These are phyloP conservation scores for Centrapalus pauciflorus DNA, from an alignment of 129 eudicot genomes.

Conservation along the genomic window DNA sequence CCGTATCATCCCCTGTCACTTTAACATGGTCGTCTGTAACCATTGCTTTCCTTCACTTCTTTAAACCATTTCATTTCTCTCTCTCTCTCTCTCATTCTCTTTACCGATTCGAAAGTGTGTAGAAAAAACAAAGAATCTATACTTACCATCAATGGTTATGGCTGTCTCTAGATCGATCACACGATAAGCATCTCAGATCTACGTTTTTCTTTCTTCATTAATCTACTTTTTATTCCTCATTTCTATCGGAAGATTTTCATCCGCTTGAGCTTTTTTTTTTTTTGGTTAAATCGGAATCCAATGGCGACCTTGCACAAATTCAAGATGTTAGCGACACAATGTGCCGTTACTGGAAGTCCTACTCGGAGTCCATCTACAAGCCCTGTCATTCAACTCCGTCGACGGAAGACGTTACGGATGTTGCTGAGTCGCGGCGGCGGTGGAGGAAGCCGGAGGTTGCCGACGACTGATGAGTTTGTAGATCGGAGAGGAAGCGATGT, in stretches of 20 bases:
- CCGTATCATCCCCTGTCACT: slow-evolving; percentile 22
- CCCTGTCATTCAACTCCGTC: slow-evolving; percentile 88
- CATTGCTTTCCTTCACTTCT: slow-evolving; percentile 22
- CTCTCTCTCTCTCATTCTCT: slow-evolving; percentile 7
- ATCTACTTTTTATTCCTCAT: not conserved
- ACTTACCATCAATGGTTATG: slow-evolving; percentile 19
- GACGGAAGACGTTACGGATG: slow-evolving; percentile 83
- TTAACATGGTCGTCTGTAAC: not conserved
- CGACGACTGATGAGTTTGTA: slow-evolving; percentile 22
- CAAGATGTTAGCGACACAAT: slow-evolving; percentile 83
- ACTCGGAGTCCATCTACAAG: slow-evolving; percentile 78
- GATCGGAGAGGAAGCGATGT: slow-evolving; percentile 36
- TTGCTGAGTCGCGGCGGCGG: slow-evolving; percentile 52
- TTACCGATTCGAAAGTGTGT: slow-evolving; percentile 14
- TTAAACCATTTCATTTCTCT: not conserved
- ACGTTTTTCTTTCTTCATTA: slow-evolving; percentile 26
- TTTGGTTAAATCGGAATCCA: slow-evolving; percentile 5
- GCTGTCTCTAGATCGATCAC: slow-evolving; percentile 10
- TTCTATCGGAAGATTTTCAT: not conserved
- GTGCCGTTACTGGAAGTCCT: slow-evolving; percentile 88
- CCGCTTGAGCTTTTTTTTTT: not conserved
- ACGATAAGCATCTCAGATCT: slow-evolving; percentile 47
- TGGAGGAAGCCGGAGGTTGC: slow-evolving; percentile 20
- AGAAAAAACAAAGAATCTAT: slow-evolving; percentile 41
- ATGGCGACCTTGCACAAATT: slow-evolving; percentile 82